These are phyloP conservation scores for Pichia kudriavzevii DNA, from an alignment of 1,139 yeast genomes.

Conservation along the genomic window DNA sequence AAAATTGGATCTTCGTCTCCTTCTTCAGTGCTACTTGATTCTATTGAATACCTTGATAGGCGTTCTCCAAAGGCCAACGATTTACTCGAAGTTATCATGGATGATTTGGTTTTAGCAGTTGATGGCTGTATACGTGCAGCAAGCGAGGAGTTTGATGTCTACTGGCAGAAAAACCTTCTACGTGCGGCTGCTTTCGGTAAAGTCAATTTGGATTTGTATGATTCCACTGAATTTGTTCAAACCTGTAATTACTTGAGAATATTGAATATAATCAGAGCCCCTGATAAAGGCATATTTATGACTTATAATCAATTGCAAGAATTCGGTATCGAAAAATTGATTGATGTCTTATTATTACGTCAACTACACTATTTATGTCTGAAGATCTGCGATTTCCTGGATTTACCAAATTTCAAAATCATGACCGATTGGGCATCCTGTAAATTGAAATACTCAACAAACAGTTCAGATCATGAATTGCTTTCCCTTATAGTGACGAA, in stretches of 20 bases:
- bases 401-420: constrained; percentile 47
- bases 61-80: constrained; percentile 84
- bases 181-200: constrained; percentile 87
- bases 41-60: constrained; percentile 61
- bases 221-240: constrained; percentile 54
- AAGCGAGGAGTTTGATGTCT: constrained; percentile 63
- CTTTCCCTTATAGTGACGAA: constrained; percentile 43
- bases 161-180: constrained; percentile 72
- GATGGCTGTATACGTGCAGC: constrained; percentile 70
- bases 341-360: constrained; percentile 53
- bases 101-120: constrained; percentile 54
- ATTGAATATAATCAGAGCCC: constrained; percentile 57
- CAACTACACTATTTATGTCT: constrained; percentile 58
- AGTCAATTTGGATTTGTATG: constrained; percentile 47
- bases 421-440: constrained; percentile 78
- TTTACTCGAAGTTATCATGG: constrained; percentile 54
- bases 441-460: constrained; percentile 51
- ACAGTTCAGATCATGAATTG: constrained; percentile 51
- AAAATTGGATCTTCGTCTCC: constrained; percentile 80
- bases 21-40: constrained; percentile 74
- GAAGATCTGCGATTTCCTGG: constrained; percentile 48
- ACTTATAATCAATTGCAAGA: constrained; percentile 48
- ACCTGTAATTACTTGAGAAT: constrained; percentile 57
- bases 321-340: constrained; percentile 47
- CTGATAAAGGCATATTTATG: constrained; percentile 60